Evolutionary conservation across 495 filamentous ascomycete genomes (phyloP), one percentile per base, ranked within the genome.

Genomic region (Hypoxylon rickii): DNA sequence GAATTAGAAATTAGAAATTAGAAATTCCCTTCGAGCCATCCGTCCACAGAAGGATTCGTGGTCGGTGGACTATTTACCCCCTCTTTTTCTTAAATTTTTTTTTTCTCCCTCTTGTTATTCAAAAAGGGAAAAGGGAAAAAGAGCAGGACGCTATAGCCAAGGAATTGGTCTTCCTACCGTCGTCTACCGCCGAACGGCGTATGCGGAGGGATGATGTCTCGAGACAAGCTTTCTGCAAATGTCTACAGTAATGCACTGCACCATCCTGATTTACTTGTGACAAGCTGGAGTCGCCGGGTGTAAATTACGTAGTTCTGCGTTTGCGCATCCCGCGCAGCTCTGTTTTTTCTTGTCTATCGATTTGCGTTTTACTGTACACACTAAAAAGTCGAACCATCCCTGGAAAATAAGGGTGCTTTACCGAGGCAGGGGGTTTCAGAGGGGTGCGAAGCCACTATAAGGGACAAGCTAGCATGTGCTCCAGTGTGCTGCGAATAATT

Each of bases 1-100:
- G 45, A 53, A 63, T 63, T 63, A 63, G 59, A 63, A 58, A 31
- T 33, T 32, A 36, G n/a, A n/a, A n/a, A n/a, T n/a, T n/a, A n/a
- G n/a, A n/a, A n/a, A n/a, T n/a, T n/a, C n/a, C n/a, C n/a, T n/a
- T 38, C 34, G 15, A 46, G 37, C 52, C 41, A 24, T n/a, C n/a
- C n/a, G n/a, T n/a, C 44, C 40, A 39, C 53, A 39, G 44, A 63
- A 63, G 59, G 59, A 63, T 62, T 51, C 54, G 44, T 37, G 36
- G 49, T 54, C 59, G 59, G 44, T 50, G 44, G 37, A 43, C 32
- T 18, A 53, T 48, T 54, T 49, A 49, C 44, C 49, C 44, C 47
- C 58, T 33, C 41, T 38, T n/a, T 46, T 21, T 16, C 47, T 19
- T 21, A 3, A n/a, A n/a, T n/a, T n/a, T n/a, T n/a, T n/a, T n/a